Base-by-base conservation (phyloP, 2,329 filamentous ascomycete species). In the Pseudogymnoascus sp. region DNA sequence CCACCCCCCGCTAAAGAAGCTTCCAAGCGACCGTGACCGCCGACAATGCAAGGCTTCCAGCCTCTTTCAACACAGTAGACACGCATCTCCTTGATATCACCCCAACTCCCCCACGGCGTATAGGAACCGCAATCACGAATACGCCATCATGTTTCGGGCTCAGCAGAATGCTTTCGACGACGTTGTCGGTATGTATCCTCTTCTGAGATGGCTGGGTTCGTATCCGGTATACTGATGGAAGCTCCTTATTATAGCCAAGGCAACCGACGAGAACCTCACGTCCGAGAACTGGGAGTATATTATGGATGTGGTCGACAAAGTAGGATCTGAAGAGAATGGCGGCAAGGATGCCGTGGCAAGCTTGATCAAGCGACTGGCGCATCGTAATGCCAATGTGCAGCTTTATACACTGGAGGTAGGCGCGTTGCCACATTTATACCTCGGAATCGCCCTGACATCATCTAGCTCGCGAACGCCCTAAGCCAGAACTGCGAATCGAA, bases 181-280 rank as follows among this genome's bases (percentile, higher is more conserved):
- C 71, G 84, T 83, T 68, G 84, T 89, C 74, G 84, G 84, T 86
- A 78, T 73, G 82, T 77, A 61, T 44, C 59, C 25, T 21, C 60
- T 61, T 38, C 8, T 33, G 13, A 5, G 59, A n/a, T 35, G 59
- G 42, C 15, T 38, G 25, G 58, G 33, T 25, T 38, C 58, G 33
- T 59, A 59, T 41, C 58, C 9, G 21, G 48, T 33, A 68, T 71
- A 88, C n/a, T n/a, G n/a, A n/a, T n/a, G n/a, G n/a, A n/a, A n/a
- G n/a, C n/a, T n/a, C n/a, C n/a, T n/a, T n/a, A n/a, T n/a, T n/a
- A 68, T 71, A 88, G 87, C 85, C 71, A 89, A 89, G 78, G 92
- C 94, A 72, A 99, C 94, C 62, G 94, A 99, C 77, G 94, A 99
- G 82, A 99, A 97, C 77, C 84, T 97, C 70, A 97, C 73, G 8